Base-by-base conservation (phyloP, 2,329 filamentous ascomycete species). In the Fusarium veterinarium region DNA sequence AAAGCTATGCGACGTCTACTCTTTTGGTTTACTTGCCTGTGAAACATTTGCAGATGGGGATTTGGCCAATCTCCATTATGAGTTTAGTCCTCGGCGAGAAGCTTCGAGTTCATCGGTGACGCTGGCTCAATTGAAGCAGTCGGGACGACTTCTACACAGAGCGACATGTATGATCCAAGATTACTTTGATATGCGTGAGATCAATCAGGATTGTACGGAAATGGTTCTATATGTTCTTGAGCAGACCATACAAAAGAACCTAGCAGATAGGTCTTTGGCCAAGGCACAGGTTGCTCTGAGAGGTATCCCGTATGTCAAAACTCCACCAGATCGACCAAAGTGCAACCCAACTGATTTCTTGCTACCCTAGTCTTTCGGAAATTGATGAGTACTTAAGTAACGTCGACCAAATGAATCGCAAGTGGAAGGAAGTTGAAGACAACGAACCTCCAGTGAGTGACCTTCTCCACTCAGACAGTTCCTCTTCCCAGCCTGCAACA, bases 381-480 rank as follows among this genome's bases (percentile, higher is more conserved):
- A 11, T 59, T 9, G 53, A 46, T 1, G 40, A 35, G 5, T 57
- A 37, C 7, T 8, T 57, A 1, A 44, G 2, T 3, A 44, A 44
- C 0, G 52, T 56, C 8, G 38, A 3, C 3, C 38, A 56, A 17
- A 56, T 56, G 52, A 56, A 56, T 8, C n/a, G n/a, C 12, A 56
- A 56, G 12, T 56, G 52, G 52, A 56, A 56, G 20, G 52, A 56
- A 28, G 38, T 56, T 2, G 52, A 56, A 19, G 52, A 56, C 1
- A 56, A 44, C 13, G 52, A 42, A 16, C 52, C 38, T 44, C 52
- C 51, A 4, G 51, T 55, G 6, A 55, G 51, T 41, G 4, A 31
- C 10, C 5, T 10, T n/a, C 16, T 13, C 8, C 4, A 14, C 10
- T 16, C 12, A 1, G 17, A 10, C 16, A 1, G 12, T 48, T 6